These are phyloP conservation scores for Tetracladium maxilliforme DNA, from an alignment of 2,329 filamentous ascomycete genomes.

Conservation along the genomic window DNA sequence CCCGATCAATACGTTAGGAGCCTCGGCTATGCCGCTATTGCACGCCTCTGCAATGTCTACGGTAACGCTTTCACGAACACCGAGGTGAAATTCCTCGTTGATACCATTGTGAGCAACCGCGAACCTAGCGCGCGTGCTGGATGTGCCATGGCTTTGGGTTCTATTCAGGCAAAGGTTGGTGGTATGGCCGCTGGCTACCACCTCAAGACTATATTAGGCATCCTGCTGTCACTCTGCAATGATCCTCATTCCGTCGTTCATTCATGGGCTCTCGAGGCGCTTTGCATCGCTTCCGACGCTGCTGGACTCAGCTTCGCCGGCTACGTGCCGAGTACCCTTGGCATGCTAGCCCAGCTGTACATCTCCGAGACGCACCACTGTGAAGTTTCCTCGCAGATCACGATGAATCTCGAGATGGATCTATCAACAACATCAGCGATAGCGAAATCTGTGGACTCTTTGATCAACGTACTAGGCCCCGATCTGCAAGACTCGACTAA, in stretches of 20 bases:
- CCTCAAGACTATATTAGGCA: constrained; percentile 91
- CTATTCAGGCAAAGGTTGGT: constrained; percentile 88
- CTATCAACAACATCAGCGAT: constrained; percentile 71
- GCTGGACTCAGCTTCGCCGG: constrained; percentile 84
- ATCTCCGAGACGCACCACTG: constrained; percentile 82
- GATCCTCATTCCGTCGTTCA: constrained; percentile 92
- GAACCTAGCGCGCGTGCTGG: constrained; percentile 89
- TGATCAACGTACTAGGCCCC: constrained; percentile 90
- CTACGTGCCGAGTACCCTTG: constrained; percentile 80
- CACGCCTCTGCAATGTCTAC: constrained; percentile 68
- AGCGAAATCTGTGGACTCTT: constrained; percentile 79
- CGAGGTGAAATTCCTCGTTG: constrained; percentile 83
- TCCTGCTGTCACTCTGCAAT: constrained; percentile 93
- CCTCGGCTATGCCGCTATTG: constrained; percentile 73
- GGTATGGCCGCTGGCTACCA: constrained; percentile 96
- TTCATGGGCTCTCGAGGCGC: constrained; percentile 86
- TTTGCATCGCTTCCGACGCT: constrained; percentile 77
- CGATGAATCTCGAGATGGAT: constrained; percentile 82
- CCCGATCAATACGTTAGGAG: constrained; percentile 75
- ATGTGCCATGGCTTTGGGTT: constrained; percentile 84
- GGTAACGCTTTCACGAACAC: constrained; percentile 80
- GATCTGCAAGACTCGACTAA: constrained; percentile 88
- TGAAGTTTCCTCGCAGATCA: constrained; percentile 64
- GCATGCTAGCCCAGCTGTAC: constrained; percentile 89
- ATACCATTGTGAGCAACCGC: constrained; percentile 85